Base-by-base conservation (phyloP, 75 land plant species). In the Adiantum capillusveneris region DNA sequence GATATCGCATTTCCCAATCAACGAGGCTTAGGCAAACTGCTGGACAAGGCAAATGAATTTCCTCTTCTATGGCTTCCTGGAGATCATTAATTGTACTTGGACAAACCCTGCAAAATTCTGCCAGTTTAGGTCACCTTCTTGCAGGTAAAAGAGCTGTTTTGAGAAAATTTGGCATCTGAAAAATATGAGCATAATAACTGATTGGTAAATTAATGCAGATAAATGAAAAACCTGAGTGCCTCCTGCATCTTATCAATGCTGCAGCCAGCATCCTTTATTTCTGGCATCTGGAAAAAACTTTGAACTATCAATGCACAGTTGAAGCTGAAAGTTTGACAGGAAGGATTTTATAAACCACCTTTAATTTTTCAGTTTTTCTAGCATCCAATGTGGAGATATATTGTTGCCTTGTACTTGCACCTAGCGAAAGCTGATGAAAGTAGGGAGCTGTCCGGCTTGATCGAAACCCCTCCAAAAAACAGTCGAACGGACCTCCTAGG, bases 361-460 rank as follows among this genome's bases (percentile, higher is more conserved):
- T 24, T 37, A 39, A 20, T 63, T 46, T 50, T 7, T 17, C 9
- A 60, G 48, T 18, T 60, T 27, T 11, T 48, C 75, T 80, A 37
- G 45, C 44, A 48, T 69, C 63, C 44, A 66, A 39, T 59, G 46
- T 61, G 30, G 74, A 54, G 52, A 71, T 55, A 48, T 81, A 62
- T 57, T 84, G 81, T 52, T 76, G 64, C 22, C 75, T 69, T 9
- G 71, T 46, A 50, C 65, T 66, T 53, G 84, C 74, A 19, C 97
- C 97, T 63, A 92, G 25, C 22, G 97, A 87, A 31, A 81, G 84
- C 75, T 88, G 93, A 67, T 92, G 97, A 56, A 92, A 92, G 64
- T 41, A 92, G 52, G 89, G 76, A 45, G 89, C 93, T 76, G 6
- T 79, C 80, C 26, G 79, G 79, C 48, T 58, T 62, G 24, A 46